Evolutionary conservation across 371 early-diverging fungal genomes (phyloP), one percentile per base, ranked within the genome.

Genomic region (Haplosporangium sp.): DNA sequence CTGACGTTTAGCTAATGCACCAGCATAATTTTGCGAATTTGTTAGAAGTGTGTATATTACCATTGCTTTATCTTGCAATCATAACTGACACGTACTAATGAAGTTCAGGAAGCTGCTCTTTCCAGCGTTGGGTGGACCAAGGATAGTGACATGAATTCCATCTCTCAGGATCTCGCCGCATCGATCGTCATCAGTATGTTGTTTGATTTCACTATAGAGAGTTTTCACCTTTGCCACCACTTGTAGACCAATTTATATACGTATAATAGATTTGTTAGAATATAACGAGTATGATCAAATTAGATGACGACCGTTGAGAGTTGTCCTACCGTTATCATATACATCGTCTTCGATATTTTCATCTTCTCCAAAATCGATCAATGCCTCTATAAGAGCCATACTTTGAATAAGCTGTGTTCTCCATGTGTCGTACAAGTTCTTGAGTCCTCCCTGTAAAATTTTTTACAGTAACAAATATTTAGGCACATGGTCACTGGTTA

Each of bases 311-410:
- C 9, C 19, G 17, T 4, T 2, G 37, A 27, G 20, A 9, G 42
- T 9, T 17, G 34, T 9, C 48, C 65, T 71, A 90, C 93, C 86
- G 66, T 84, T 66, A 10, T 88, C 86, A 20, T 89, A 86, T 0
- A 92, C 89, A 11, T 86, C 92, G 48, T 91, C 91, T 61, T 95
- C 95, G 42, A 94, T 91, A 27, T 91, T 85, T 68, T 95, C 95
- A 66, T 95, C 95, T 69, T 94, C 95, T 44, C 93, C 89, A 85
- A 95, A 95, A 64, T 95, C 95, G 35, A 95, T 94, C 5, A 90
- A 83, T 3, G 95, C 94, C 70, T 95, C 95, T 11, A 92, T 84
- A 0, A 86, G 75, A 0, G 94, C 94, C 88, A 92, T 89, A 34
- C 86, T 82, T 20, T 85, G 55, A 39, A 95, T 89, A 8, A 94